Evolutionary conservation across 106 monocot species (phyloP), one percentile per base, ranked within the genome.

Genomic region (Allium cepa): DNA sequence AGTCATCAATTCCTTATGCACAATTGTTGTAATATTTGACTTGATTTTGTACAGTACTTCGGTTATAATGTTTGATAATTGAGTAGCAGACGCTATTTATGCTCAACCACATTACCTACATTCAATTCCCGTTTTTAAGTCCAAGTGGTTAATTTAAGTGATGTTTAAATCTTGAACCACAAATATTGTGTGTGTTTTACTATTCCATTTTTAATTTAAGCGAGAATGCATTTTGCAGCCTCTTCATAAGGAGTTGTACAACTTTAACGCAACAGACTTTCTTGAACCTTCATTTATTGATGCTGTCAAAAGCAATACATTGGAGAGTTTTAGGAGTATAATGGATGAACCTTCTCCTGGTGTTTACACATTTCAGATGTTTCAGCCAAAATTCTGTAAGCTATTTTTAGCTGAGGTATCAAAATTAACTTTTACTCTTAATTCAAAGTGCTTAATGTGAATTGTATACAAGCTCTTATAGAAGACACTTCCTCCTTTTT

Each of bases 371-470:
- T 97, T 92, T 88, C 59, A 82, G 27, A 89, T 97, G 86, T 76
- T 97, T 78, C 88, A 89, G 71, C 96, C 96, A 53, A 79, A 62
- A 15, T 88, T 97, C 71, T 97, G 96, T 79, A 82, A 92, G 51
- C 76, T 82, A 67, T 72, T 97, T 61, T 57, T 84, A 47, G 83
- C 92, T 68, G 96, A 97, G 96, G 96, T 97, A 97, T 46, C 15
- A 2, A 55, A 12, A 55, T 55, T 47, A 17, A 28, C 57, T 28
- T 36, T 36, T 36, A 5, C 36, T 36, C 36, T 36, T 36, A 36
- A 36, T 36, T 36, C 36, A 36, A 36, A 36, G 36, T 36, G 36
- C 36, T 36, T 36, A 36, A 36, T 5, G 36, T 36, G 36, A 36
- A 36, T 36, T 36, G 36, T 5, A 36, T 36, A 5, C 3, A 36